Percentiles rank a stretch among this genome's conserved stretches.
Conservation (phyloP, 2,329 filamentous ascomycete species). For the Xylaria sp. region DNA sequence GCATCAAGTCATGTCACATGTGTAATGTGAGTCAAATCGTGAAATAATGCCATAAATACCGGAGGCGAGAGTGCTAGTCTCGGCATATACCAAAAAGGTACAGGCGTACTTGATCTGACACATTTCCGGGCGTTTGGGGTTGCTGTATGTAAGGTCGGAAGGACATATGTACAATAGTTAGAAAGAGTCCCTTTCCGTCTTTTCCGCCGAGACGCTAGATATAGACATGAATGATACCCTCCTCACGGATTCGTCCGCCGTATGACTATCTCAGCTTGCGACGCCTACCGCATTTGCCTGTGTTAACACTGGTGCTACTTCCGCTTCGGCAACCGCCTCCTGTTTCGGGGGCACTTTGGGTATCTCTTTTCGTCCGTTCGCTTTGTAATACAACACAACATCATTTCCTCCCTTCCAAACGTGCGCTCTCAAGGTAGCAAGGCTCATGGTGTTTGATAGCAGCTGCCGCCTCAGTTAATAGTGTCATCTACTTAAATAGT, state of each 20-base stretch:
- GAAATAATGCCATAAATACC: slow-evolving; percentile 10
- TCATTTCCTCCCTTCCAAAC: slow-evolving; percentile 97
- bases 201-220: slow-evolving; percentile 32
- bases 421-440: slow-evolving; percentile 91
- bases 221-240: slow-evolving; percentile 47
- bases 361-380: slow-evolving; percentile 82
- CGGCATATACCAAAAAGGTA: slow-evolving; percentile 26
- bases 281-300: slow-evolving; percentile 37
- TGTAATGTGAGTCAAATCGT: slow-evolving; percentile 11
- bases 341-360: slow-evolving; percentile 50
- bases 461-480: slow-evolving; percentile 56
- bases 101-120: slow-evolving; percentile 22
- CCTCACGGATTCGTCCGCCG: slow-evolving; percentile 25
- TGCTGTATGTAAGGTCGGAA: slow-evolving; percentile 9
- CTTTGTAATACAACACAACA: slow-evolving; percentile 88
- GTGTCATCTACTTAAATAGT: slow-evolving; percentile 20
- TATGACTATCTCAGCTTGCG: slow-evolving; percentile 28
- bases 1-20: slow-evolving; percentile 6
- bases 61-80: slow-evolving; percentile 18
- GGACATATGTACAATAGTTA: slow-evolving; percentile 36
- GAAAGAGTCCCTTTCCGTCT: slow-evolving; percentile 17
- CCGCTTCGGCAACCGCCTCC: slow-evolving; percentile 38
- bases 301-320: slow-evolving; percentile 21
- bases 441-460: slow-evolving; percentile 84
- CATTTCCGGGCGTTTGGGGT: slow-evolving; percentile 31